These are phyloP conservation scores for Gossypium bickii DNA, from an alignment of 345 rosid genomes.

Conservation along the genomic window DNA sequence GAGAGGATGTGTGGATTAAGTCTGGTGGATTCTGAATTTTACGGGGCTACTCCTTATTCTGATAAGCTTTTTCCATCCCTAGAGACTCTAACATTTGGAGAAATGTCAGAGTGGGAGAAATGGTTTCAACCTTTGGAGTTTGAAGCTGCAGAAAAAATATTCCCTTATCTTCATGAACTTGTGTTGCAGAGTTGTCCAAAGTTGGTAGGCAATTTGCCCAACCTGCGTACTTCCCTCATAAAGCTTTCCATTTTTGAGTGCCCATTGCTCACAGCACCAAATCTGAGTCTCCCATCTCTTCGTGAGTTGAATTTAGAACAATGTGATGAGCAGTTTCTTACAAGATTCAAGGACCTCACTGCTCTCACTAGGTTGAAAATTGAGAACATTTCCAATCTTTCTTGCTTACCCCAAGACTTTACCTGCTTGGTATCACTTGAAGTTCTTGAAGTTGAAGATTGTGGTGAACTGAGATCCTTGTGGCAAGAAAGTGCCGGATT, in stretches of 20 bases:
- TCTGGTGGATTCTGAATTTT: slow-evolving; percentile 22
- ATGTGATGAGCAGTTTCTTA: not conserved
- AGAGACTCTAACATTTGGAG: slow-evolving; percentile 11
- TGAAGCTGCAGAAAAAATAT: slow-evolving; percentile 8
- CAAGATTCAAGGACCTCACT: not conserved
- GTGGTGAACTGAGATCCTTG: not conserved
- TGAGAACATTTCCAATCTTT: slow-evolving; percentile 8
- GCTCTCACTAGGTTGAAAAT: slow-evolving; percentile 7
- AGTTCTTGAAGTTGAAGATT: slow-evolving; percentile 6
- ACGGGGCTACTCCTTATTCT: not conserved
- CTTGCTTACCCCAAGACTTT: not conserved
- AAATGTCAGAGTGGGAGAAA: slow-evolving; percentile 24
- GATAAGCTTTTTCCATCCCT: slow-evolving; percentile 19
- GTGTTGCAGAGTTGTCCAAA: slow-evolving; percentile 17
- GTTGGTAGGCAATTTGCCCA: slow-evolving; percentile 11
- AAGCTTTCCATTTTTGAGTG: slow-evolving; percentile 14
- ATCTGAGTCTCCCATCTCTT: not conserved
- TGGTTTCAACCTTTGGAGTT: slow-evolving; percentile 10
- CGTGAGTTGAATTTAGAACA: slow-evolving; percentile 10
- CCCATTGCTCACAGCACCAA: slow-evolving; percentile 1
- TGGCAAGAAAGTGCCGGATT: not conserved
- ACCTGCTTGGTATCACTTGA: slow-evolving; percentile 4
- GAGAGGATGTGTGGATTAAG: slow-evolving; percentile 15
- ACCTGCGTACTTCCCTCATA: slow-evolving; percentile 4
- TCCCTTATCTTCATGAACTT: slow-evolving; percentile 26